phyloP scores from a whole-genome alignment of 257 asterid genomes.

The Solanum bukasovii region DNA sequence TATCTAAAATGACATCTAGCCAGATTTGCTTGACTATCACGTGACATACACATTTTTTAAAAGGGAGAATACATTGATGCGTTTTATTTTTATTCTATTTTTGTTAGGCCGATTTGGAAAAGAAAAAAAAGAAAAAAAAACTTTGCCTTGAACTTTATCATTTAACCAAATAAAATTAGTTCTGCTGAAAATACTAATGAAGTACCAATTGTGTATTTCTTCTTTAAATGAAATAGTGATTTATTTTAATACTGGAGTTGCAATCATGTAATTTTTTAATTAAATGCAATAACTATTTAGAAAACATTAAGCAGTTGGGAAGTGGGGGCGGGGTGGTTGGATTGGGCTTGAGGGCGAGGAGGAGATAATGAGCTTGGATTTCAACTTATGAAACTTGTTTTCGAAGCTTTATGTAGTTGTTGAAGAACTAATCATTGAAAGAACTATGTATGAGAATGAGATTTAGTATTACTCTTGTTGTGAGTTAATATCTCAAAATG shows the following conservation, averaged over 20 bases:
- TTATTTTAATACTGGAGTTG: not conserved
- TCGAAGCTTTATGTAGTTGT: not conserved
- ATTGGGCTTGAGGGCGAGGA: not conserved
- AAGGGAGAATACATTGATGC: not conserved
- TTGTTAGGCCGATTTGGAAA: not conserved
- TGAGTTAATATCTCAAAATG: too few species aligned
- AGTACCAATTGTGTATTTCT: not conserved
- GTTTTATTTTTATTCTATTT: not conserved
- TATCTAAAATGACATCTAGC: not conserved
- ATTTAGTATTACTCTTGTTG: not conserved
- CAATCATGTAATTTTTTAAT: not conserved
- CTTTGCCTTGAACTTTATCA: not conserved
- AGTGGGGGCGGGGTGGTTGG: too few species aligned
- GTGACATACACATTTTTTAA: not conserved
- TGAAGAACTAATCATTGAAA: not conserved
- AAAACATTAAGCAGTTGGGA: too few species aligned
- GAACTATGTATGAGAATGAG: not conserved
- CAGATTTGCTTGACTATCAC: not conserved
- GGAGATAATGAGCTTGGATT: not conserved
- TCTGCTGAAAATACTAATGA: not conserved
- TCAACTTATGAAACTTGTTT: not conserved
- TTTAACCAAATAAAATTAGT: not conserved
- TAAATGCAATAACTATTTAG: not conserved
- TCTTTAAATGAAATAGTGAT: not conserved
- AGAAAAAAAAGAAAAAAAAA: not conserved